Percentiles rank a stretch among this genome's conserved stretches.
Conservation (phyloP, 345 rosid genomes). For the Eucalyptus cladocalyx region DNA sequence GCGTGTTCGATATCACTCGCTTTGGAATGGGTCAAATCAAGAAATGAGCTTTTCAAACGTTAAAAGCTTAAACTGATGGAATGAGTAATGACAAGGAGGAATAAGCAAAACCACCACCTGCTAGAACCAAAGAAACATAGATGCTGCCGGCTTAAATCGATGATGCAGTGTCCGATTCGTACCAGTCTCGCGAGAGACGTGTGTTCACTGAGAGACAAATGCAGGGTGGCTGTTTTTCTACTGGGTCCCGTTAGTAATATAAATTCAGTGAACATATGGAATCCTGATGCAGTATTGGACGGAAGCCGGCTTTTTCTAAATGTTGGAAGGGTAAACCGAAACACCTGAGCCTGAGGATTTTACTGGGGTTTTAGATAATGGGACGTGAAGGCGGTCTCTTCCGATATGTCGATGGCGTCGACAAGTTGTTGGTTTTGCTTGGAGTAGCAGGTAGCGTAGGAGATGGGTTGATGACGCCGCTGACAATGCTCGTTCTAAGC, state of each 20-base stretch:
- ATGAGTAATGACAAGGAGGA: not conserved
- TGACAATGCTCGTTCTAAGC: constrained; percentile 29
- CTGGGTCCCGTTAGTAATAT: not conserved
- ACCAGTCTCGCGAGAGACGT: not conserved
- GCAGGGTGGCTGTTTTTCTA: not conserved
- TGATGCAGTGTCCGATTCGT: not conserved
- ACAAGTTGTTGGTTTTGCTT: constrained; percentile 23
- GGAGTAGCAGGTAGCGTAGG: constrained; percentile 41
- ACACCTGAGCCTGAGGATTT: not conserved
- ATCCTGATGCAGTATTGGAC: not conserved
- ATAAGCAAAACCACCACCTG: not conserved
- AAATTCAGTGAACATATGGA: not conserved
- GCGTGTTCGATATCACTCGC: not conserved
- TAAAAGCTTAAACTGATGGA: not conserved
- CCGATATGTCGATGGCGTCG: constrained; percentile 18
- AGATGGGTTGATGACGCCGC: constrained; percentile 38
- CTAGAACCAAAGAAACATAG: not conserved
- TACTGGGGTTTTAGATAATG: not conserved
- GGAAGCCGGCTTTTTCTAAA: not conserved
- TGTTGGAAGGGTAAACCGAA: not conserved
- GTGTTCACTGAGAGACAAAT: not conserved
- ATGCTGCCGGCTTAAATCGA: not conserved
- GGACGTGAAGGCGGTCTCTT: constrained; percentile 14
- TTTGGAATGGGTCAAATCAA: not conserved
- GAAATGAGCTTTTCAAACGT: not conserved